Conservation (phyloP, 441 rosid species). For the Croton laevigatus region DNA sequence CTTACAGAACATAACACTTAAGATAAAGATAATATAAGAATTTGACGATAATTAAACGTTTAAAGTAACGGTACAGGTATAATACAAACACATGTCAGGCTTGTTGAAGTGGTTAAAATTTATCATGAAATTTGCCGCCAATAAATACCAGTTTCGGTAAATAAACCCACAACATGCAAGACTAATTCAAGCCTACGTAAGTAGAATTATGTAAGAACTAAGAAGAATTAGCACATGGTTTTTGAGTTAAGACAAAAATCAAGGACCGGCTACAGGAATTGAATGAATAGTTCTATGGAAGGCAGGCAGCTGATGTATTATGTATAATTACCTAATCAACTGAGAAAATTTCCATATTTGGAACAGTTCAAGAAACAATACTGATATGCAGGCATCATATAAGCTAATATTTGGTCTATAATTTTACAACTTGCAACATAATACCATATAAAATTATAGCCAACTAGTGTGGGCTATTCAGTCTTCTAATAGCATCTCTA, state of each 20-base stretch:
- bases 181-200: neutral
- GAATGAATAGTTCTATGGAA: neutral
- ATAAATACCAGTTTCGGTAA: too few relatives aligned
- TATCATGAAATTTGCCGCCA: too few relatives aligned
- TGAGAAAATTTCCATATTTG: neutral
- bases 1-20: too few relatives aligned
- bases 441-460: neutral
- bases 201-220: neutral
- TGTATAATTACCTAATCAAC: neutral
- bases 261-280: neutral
- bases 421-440: neutral
- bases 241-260: neutral
- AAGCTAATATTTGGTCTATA: neutral
- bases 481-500: too few relatives aligned
- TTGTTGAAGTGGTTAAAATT: too few relatives aligned
- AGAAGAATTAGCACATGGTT: neutral
- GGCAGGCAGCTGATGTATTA: neutral
- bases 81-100: too few relatives aligned
- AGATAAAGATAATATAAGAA: too few relatives aligned
- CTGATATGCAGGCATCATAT: neutral
- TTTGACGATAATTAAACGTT: too few relatives aligned
- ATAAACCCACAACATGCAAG: too few relatives aligned
- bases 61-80: too few relatives aligned
- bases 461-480: too few relatives aligned
- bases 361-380: neutral